A percentile compares a stretch with the other conserved stretches of the same genome.
phyloP scores from a whole-genome alignment of 306 rosid species.

The Macrotyloma uniflorum region DNA sequence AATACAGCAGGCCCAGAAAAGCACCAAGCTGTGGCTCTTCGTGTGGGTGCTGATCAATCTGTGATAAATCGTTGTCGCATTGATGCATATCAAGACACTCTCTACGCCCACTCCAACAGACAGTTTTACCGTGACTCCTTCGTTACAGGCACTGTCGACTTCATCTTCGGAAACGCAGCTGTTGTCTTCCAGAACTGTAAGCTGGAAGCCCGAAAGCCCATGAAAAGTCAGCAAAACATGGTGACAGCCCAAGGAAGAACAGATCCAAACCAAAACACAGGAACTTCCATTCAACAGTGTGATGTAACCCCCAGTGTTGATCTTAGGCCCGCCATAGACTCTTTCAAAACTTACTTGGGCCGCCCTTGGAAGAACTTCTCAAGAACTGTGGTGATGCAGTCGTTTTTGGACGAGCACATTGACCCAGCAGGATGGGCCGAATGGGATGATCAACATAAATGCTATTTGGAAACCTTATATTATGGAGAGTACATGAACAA shows the following conservation, averaged over 20 bases:
- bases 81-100: constrained; percentile 78
- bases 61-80: constrained; percentile 72
- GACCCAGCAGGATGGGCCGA: constrained; percentile 68
- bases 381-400: constrained; percentile 69
- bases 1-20: constrained; percentile 77
- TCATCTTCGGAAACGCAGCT: constrained; percentile 71
- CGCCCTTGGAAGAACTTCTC: constrained; percentile 78
- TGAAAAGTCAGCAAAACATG: constrained; percentile 66
- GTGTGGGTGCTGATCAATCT: constrained; percentile 60
- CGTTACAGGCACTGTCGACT: constrained; percentile 71
- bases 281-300: constrained; percentile 66
- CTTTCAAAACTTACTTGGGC: constrained; percentile 56
- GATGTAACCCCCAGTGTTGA: constrained; percentile 53
- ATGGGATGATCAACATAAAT: constrained; percentile 38
- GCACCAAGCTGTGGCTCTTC: constrained; percentile 81
- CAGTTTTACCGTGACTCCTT: constrained; percentile 71
- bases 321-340: constrained; percentile 50
- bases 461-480: constrained; percentile 52
- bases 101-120: constrained; percentile 63
- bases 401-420: constrained; percentile 47
- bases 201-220: constrained; percentile 57
- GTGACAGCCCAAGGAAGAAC: constrained; percentile 73
- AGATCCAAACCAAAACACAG: constrained; percentile 69
- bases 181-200: constrained; percentile 69
- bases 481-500: constrained; percentile 67